Conservation (phyloP, 495 filamentous ascomycete genomes). For the Xylaria scruposa region DNA sequence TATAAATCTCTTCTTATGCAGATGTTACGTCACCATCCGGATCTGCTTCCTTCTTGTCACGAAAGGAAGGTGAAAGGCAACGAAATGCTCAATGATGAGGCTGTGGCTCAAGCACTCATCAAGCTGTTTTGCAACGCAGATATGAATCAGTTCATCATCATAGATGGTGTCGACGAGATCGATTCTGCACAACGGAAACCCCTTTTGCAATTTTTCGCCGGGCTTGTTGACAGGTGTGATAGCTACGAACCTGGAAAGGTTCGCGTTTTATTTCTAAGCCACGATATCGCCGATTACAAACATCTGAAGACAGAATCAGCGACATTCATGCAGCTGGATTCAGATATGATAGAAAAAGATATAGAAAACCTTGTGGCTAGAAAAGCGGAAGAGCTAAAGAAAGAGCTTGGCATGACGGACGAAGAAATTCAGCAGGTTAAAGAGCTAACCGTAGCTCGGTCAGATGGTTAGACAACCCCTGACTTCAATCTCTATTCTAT, state of each 20-base stretch:
- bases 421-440: conserved; percentile 1
- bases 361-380: not conserved
- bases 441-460: not conserved
- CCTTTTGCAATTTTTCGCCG: conserved; percentile 37
- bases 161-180: conserved; percentile 58
- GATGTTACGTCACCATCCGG: conserved; percentile 41
- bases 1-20: conserved; percentile 47
- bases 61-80: conserved; percentile 41
- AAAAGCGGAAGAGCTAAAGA: not conserved
- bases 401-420: not conserved
- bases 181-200: conserved; percentile 37
- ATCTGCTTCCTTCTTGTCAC: conserved; percentile 42
- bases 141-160: conserved; percentile 44
- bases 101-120: conserved; percentile 40
- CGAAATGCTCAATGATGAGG: conserved; percentile 36
- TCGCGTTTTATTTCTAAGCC: conserved; percentile 50
- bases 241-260: conserved; percentile 37
- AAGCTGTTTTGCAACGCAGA: conserved; percentile 36
- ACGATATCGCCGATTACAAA: conserved; percentile 43
- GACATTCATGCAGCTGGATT: not conserved
- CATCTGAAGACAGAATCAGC: conserved; percentile 26
- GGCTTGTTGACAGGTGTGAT: conserved; percentile 35
- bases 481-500: not conserved
- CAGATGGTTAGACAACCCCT: not conserved
- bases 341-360: not conserved